These are phyloP conservation scores for Paraconiothyrium sp. DNA, from an alignment of 2,329 filamentous ascomycete species.

Conservation along the genomic window DNA sequence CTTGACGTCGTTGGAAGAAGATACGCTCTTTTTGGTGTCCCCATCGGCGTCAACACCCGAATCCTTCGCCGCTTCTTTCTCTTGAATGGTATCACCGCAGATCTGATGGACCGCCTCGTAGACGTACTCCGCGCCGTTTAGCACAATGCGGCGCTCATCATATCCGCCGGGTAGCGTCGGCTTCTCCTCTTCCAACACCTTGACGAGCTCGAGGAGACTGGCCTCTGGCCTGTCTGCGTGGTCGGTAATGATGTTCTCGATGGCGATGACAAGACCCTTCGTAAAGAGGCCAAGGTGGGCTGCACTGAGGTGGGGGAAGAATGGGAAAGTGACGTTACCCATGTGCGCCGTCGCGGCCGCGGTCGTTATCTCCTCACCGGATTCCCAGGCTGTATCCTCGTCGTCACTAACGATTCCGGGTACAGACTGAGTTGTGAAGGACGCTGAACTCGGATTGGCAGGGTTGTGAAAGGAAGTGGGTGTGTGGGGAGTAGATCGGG, in stretches of 20 bases:
- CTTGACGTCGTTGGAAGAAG: neutral
- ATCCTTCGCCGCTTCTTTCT: neutral
- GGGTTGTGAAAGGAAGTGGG: neutral
- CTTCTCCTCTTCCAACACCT: neutral
- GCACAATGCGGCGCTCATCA: neutral
- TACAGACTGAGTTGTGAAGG: neutral
- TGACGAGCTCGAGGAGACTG: neutral
- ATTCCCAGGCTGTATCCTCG: neutral
- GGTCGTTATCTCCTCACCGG: neutral
- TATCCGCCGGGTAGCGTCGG: neutral
- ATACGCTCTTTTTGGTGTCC: neutral
- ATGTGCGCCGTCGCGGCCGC: neutral
- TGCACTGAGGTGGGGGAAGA: neutral
- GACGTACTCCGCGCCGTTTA: slow-evolving; percentile 5
- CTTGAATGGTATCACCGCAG: neutral
- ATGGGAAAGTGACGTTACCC: neutral
- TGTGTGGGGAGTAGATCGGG: neutral
- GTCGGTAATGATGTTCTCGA: slow-evolving; percentile 10
- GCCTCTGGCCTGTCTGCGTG: neutral
- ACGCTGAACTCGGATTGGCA: too few species aligned
- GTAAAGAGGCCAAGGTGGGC: neutral
- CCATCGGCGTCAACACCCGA: neutral
- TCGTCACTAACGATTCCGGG: neutral
- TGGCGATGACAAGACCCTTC: neutral
- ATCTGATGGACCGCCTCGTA: neutral